Conservation (phyloP, 345 rosid species). For the Diplotaxis tenuifolia region DNA sequence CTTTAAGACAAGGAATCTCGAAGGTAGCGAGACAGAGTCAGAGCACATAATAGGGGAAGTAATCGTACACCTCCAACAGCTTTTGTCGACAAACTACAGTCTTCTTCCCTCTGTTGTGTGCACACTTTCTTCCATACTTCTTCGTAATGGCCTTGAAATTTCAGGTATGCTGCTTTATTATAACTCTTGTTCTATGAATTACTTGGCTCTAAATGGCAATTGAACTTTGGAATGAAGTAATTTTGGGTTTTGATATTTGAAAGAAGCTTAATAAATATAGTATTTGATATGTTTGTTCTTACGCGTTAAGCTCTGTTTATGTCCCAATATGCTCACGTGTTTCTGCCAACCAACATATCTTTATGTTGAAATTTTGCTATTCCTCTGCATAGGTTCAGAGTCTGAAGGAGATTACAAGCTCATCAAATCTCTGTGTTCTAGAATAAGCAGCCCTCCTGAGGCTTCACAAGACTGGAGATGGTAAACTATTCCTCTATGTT, state of each 20-base stretch:
- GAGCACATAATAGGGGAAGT: constrained; percentile 49
- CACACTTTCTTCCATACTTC: constrained; percentile 62
- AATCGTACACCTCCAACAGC: constrained; percentile 62
- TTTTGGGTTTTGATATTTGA: constrained; percentile 5
- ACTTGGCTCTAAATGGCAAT: background rate
- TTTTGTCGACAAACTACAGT: constrained; percentile 43
- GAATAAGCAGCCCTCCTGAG: constrained; percentile 64
- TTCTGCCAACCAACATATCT: constrained; percentile 19
- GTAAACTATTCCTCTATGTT: constrained; percentile 39
- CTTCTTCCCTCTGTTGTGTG: constrained; percentile 61
- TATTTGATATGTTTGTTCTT: background rate
- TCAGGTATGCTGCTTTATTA: constrained; percentile 44
- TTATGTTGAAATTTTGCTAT: background rate
- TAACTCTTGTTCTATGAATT: background rate
- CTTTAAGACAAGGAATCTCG: constrained; percentile 33
- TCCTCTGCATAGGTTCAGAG: constrained; percentile 38
- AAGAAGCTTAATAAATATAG: no score
- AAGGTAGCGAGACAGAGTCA: constrained; percentile 32
- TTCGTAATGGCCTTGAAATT: constrained; percentile 34
- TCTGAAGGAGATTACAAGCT: constrained; percentile 19
- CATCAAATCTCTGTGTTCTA: constrained; percentile 41
- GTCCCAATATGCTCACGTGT: constrained; percentile 1
- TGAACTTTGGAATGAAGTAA: background rate
- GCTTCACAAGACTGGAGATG: constrained; percentile 82
- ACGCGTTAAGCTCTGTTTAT: constrained; percentile 14